Evolutionary conservation across 2,329 filamentous ascomycete genomes (phyloP), one percentile per base, ranked within the genome.

Genomic region (Blastomyces emzantsi): DNA sequence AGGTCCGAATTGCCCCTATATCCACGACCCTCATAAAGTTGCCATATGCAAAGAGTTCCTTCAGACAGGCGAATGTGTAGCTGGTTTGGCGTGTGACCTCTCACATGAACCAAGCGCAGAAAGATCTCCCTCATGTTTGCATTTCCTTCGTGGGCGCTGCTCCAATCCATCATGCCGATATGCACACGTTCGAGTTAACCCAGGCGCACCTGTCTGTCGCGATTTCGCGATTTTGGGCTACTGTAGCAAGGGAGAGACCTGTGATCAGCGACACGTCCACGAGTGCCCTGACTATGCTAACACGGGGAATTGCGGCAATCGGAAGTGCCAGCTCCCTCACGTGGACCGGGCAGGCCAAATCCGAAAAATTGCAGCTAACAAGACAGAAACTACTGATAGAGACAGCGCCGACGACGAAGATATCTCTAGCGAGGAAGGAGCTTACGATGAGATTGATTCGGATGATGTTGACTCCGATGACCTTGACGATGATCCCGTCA

Each of bases 231-330:
- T 87, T 62, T 84, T 92, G 72, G 93, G 94, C 62, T 97, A 92
- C 76, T 97, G 94, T 79, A 87, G 89, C 66, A 90, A 89, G 74
- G 94, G 93, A 65, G 82, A 83, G 63, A 77, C 82, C 63, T 97
- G 94, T 77, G 77, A 85, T 65, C 86, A 94, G 67, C 88, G 92
- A 66, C 94, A 99, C 79, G 88, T 93, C 64, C 88, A 89, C 77
- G 93, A 97, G 76, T 97, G 94, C 76, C 93, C 94, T 66, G 90
- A 96, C 75, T 97, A 95, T 80, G 90, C 90, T 83, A 96, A 96
- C 78, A 90, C 85, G 65, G 93, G 93, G 71, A 81, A 82, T 66
- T 99, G 94, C 84, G 87, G 86, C 74, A 86, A 84, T 74, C 86
- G 87, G 76, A 87, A 87, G 68, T 97, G 93, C 81, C 89, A 88